Percentiles rank a stretch among this genome's conserved stretches.
phyloP scores from a whole-genome alignment of 805 yeast genomes.

The Scheffersomyces stipitis region DNA sequence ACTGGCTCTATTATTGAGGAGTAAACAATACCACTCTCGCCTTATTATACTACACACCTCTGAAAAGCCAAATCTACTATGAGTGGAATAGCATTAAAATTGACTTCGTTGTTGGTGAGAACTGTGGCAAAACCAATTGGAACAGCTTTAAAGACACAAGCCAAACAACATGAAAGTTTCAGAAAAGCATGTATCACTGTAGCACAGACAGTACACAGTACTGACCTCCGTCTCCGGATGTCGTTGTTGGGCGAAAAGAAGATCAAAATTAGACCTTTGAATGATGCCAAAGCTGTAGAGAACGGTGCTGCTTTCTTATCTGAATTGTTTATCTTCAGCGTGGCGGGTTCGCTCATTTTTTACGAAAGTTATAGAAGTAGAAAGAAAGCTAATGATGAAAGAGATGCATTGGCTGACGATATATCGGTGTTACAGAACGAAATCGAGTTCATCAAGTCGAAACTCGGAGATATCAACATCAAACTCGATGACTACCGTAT shows the following conservation, averaged over 20 bases:
- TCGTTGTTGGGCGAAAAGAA: slow-evolving; percentile 55
- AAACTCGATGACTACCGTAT: slow-evolving; percentile 51
- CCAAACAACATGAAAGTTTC: slow-evolving; percentile 68
- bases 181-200: slow-evolving; percentile 59
- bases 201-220: slow-evolving; percentile 70
- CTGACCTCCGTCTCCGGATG: slow-evolving; percentile 64
- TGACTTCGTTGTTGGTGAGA: slow-evolving; percentile 67
- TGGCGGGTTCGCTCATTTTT: slow-evolving; percentile 74
- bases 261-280: slow-evolving; percentile 68
- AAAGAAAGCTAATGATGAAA: slow-evolving; percentile 58
- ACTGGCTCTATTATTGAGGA: no score
- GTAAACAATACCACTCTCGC: no score
- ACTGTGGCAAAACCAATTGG: slow-evolving; percentile 83
- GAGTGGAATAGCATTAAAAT: slow-evolving; percentile 77
- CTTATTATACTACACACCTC: no score
- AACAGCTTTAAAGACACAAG: slow-evolving; percentile 66
- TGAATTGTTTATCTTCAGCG: slow-evolving; percentile 73
- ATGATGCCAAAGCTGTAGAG: slow-evolving; percentile 79
- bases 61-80: no score
- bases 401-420: slow-evolving; percentile 71
- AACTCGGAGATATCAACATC: slow-evolving; percentile 43
- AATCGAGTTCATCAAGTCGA: slow-evolving; percentile 54
- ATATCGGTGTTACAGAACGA: slow-evolving; percentile 69
- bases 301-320: slow-evolving; percentile 78
- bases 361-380: slow-evolving; percentile 71